Base-by-base conservation (phyloP, 2,329 filamentous ascomycete species). In the Cylindrodendrum hubeiense region DNA sequence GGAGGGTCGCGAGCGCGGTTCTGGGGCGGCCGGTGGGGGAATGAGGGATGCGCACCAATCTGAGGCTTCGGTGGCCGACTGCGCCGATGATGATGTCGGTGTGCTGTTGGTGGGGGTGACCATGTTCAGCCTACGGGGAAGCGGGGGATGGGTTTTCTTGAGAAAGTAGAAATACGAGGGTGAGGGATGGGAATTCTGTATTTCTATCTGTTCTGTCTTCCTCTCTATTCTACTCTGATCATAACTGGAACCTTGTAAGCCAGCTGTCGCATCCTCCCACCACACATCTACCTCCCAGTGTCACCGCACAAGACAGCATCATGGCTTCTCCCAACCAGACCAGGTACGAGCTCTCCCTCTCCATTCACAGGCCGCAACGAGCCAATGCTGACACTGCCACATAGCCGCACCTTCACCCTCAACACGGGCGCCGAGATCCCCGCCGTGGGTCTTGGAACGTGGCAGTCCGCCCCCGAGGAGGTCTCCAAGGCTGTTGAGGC, bases 371-470 rank as follows among this genome's bases (percentile, higher is more conserved):
- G 4, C 2, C 30, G 8, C 12, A 39, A 17, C 2, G 15, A 44
- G 13, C 30, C 46, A 47, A 51, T 24, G 33, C 56, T 71, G 24
- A 68, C 37, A 26, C 33, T 10, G 5, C 3, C 33, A 13, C 3
- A 8, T 34, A 75, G 70, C 19, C 69, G 67, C 43, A 87, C 88
- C 75, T 91, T 90, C 77, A 90, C 87, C 71, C 88, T 93, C 79
- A 92, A 93, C 82, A 91, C 90, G 58, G 93, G 93, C 64, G 91
- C 87, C 79, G 90, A 93, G 81, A 96, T 96, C 66, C 91, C 92
- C 61, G 90, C 90, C 72, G 80, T 95, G 70, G 92, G 92, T 66
- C 85, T 95, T 49, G 93, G 93, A 61, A 95, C 93, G 60, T 95
- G 92, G 92, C 91, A 94, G 76, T 93, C 92, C 52, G 78, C 85